These are phyloP conservation scores for Hortaea werneckii DNA, from an alignment of 2,329 filamentous ascomycete genomes.

Conservation along the genomic window DNA sequence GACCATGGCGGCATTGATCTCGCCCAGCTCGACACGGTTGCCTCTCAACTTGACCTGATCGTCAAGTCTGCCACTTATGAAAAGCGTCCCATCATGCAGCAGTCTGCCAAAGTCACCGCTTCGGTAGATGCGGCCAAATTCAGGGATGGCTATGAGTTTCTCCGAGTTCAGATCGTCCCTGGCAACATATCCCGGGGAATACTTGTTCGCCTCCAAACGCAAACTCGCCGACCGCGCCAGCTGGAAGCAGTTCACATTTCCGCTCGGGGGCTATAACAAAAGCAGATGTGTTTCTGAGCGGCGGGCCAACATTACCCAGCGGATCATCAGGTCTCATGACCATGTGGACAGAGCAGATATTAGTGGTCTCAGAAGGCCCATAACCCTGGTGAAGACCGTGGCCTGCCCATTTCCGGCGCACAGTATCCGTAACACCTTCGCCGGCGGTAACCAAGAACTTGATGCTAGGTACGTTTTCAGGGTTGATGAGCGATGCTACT, in stretches of 20 bases:
- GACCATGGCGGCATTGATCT: conserved; percentile 58
- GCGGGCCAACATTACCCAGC: conserved; percentile 66
- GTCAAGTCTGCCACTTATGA: conserved; percentile 64
- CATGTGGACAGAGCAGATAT: conserved; percentile 68
- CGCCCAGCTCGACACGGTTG: conserved; percentile 66
- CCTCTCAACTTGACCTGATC: conserved; percentile 76
- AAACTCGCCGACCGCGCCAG: conserved; percentile 68
- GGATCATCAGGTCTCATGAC: conserved; percentile 48
- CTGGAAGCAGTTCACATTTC: conserved; percentile 47
- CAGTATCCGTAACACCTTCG: conserved; percentile 64
- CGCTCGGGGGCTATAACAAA: conserved; percentile 47
- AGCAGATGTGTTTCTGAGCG: conserved; percentile 65
- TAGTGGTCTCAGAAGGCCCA: conserved; percentile 76
- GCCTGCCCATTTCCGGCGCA: conserved; percentile 59
- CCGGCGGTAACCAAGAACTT: conserved; percentile 71
- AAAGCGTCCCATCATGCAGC: conserved; percentile 63
- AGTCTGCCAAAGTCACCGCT: conserved; percentile 76
- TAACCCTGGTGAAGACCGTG: conserved; percentile 68
- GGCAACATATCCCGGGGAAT: conserved; percentile 59
- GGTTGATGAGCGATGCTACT: conserved; percentile 64
- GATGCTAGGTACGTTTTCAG: conserved; percentile 58
- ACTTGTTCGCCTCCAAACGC: conserved; percentile 83
- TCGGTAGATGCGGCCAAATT: conserved; percentile 65
- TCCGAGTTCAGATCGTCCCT: conserved; percentile 49
- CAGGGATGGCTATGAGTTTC: conserved; percentile 60